Evolutionary conservation across 306 rosid genomes (phyloP).

Genomic region (Alnus glutinosa): DNA sequence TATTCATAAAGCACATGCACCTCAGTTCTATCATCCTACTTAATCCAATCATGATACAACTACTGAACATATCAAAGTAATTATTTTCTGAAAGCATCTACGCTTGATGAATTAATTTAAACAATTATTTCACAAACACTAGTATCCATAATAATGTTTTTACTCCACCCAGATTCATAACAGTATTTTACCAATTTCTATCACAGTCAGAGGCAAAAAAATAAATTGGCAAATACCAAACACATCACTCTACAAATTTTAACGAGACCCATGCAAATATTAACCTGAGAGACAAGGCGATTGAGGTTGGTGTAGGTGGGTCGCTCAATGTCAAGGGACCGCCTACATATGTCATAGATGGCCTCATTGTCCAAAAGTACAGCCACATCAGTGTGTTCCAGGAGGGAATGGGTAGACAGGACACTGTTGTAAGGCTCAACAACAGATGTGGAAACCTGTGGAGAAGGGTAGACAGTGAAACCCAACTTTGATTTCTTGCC

Average conservation of each 20-base stretch:
- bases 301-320: slow-evolving; percentile 95
- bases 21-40: too few relatives aligned
- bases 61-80: too few relatives aligned
- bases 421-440: slow-evolving; percentile 98
- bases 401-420: slow-evolving; percentile 89
- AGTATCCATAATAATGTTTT: too few relatives aligned
- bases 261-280: background rate
- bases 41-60: too few relatives aligned
- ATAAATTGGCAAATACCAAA: background rate
- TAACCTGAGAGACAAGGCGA: slow-evolving; percentile 88
- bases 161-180: background rate
- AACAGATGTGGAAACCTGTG: slow-evolving; percentile 93
- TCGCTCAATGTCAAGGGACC: slow-evolving; percentile 89
- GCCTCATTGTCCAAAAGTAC: slow-evolving; percentile 92
- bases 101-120: too few relatives aligned
- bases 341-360: slow-evolving; percentile 88
- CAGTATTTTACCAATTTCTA: background rate
- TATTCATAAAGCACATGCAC: too few relatives aligned
- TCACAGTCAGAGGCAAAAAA: background rate
- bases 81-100: too few relatives aligned
- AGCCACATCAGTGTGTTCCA: slow-evolving; percentile 92
- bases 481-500: slow-evolving; percentile 94
- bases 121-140: too few relatives aligned
- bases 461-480: slow-evolving; percentile 90
- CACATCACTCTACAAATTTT: background rate